Conservation (phyloP, 371 early-diverging fungal species). For the Mucor velutinosus region DNA sequence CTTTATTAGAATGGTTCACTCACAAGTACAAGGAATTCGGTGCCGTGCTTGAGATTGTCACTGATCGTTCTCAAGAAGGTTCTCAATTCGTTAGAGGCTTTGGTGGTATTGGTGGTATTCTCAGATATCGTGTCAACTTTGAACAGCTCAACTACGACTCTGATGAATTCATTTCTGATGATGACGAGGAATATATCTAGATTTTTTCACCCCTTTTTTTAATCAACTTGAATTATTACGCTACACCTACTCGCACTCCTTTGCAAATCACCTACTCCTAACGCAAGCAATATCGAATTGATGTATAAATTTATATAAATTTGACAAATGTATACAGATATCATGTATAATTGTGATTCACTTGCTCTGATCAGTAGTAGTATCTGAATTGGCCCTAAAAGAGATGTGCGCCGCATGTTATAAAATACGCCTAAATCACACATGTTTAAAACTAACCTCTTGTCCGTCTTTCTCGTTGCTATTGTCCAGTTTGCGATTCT, state of each 20-base stretch:
- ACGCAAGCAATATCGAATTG: background rate
- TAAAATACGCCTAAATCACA: background rate
- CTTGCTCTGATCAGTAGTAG: conserved; percentile 7
- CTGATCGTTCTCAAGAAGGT: conserved; percentile 98
- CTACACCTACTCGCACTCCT: background rate
- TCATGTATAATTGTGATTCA: background rate
- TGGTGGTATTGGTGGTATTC: conserved; percentile 99
- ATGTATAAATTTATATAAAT: background rate
- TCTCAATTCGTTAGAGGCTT: conserved; percentile 99
- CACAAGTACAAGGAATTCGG: conserved; percentile 97
- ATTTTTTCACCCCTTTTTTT: background rate
- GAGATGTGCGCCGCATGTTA: background rate
- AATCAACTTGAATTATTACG: background rate
- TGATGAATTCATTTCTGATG: conserved; percentile 49
- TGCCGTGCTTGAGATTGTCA: conserved; percentile 94
- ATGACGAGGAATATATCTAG: conserved; percentile 28
- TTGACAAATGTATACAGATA: background rate
- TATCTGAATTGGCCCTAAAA: conserved; percentile 5
- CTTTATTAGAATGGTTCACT: conserved; percentile 98
- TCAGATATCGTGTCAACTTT: conserved; percentile 94
- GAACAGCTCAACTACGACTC: conserved; percentile 57
- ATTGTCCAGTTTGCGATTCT: conserved; percentile 9
- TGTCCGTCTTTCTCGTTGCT: background rate
- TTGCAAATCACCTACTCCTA: background rate
- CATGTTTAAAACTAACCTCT: background rate